Evolutionary conservation across 2,329 filamentous ascomycete genomes (phyloP).

Genomic region (Paraphoma sp.): DNA sequence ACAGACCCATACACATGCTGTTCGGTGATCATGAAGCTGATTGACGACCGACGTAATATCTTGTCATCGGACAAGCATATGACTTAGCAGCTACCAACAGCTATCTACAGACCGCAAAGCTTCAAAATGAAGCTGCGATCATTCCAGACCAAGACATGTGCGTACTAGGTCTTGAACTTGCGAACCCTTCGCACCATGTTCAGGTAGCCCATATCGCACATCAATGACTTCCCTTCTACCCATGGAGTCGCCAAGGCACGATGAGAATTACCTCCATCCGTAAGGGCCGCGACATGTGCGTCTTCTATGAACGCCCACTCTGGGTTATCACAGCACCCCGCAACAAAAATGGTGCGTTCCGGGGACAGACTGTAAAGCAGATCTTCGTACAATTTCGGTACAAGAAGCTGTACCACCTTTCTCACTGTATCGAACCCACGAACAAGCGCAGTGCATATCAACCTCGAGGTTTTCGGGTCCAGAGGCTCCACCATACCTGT

Average conservation of each 20-base stretch:
- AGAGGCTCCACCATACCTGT: conserved; percentile 58
- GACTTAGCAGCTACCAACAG: too few relatives aligned
- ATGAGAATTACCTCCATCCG: not conserved
- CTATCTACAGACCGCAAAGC: too few relatives aligned
- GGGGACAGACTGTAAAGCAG: conserved; percentile 26
- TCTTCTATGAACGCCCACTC: conserved; percentile 47
- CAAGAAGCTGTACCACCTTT: conserved; percentile 68
- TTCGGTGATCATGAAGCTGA: too few relatives aligned
- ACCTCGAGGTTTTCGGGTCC: conserved; percentile 64
- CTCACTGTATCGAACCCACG: conserved; percentile 68
- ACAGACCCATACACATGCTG: too few relatives aligned
- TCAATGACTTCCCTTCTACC: conserved; percentile 11
- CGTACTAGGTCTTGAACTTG: conserved; percentile 30
- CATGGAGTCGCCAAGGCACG: not conserved
- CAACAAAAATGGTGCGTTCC: conserved; percentile 39
- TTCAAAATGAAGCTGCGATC: too few relatives aligned
- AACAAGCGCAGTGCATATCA: conserved; percentile 72
- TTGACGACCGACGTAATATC: too few relatives aligned
- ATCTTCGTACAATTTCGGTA: conserved; percentile 58
- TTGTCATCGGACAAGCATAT: too few relatives aligned
- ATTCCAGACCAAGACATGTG: too few relatives aligned
- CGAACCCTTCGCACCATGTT: conserved; percentile 36
- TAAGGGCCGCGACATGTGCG: conserved; percentile 11
- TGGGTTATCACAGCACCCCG: conserved; percentile 39
- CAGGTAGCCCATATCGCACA: conserved; percentile 41